phyloP scores from a whole-genome alignment of 257 asterid genomes.

The Solanum clarkiae region DNA sequence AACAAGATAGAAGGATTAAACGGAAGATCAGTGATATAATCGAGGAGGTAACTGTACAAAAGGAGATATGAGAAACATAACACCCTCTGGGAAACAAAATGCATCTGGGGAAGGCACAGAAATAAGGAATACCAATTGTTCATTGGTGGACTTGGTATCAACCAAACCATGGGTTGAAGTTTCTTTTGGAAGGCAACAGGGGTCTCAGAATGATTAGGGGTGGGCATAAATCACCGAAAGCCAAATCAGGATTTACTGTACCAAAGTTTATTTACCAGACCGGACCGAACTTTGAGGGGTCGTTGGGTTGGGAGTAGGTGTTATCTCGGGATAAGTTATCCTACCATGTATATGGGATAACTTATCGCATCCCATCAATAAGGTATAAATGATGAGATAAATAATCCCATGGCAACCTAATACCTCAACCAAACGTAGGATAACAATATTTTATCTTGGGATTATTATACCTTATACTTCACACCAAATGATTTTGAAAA shows the following conservation, averaged over 20 bases:
- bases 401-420: no score
- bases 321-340: no score
- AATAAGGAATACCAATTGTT: not conserved
- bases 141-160: not conserved
- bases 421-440: no score
- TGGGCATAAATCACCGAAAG: not conserved
- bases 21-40: not conserved
- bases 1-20: not conserved
- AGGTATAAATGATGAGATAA: no score
- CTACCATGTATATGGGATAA: no score
- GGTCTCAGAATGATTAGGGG: not conserved
- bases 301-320: no score
- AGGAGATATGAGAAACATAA: not conserved
- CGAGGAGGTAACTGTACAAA: not conserved
- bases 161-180: not conserved
- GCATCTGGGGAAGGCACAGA: not conserved
- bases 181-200: not conserved
- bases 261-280: not conserved
- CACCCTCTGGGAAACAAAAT: not conserved
- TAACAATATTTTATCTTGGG: no score
- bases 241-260: not conserved
- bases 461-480: no score
- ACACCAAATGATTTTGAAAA: not conserved
- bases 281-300: not conserved
- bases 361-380: no score